A percentile compares a stretch with the other conserved stretches of the same genome.
Conservation (phyloP, 208 protist genomes). For the Wallacemonas sp. region DNA sequence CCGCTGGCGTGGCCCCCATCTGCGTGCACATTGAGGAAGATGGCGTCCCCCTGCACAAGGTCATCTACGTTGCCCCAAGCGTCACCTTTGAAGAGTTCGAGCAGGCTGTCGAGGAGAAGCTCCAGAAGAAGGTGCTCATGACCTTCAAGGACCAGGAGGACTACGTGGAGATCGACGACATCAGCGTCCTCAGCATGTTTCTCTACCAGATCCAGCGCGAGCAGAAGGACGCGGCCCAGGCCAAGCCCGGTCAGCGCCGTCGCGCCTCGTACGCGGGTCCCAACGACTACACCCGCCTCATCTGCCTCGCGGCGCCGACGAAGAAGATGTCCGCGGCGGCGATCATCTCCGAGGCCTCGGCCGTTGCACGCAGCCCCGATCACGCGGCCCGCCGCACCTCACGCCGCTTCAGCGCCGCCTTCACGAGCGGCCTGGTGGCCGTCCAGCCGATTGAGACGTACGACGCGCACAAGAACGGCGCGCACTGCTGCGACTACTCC, state of each 20-base stretch:
- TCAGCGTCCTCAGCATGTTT: slow-evolving; percentile 7
- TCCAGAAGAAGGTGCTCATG: slow-evolving; percentile 7
- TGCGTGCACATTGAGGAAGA: slow-evolving; percentile 13
- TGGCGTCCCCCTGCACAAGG: slow-evolving; percentile 7
- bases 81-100: slow-evolving; percentile 1
- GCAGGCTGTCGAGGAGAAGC: slow-evolving; percentile 1
- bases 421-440: neutral
- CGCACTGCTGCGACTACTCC: slow-evolving; percentile 19
- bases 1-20: slow-evolving; percentile 1
- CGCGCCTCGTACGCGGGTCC: slow-evolving; percentile 1
- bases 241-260: neutral
- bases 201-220: slow-evolving; percentile 7
- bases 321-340: neutral
- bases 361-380: neutral
- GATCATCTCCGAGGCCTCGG: slow-evolving; percentile 1
- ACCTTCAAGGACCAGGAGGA: slow-evolving; percentile 11
- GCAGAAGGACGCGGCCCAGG: slow-evolving; percentile 5
- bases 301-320: neutral
- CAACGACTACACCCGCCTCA: slow-evolving; percentile 4
- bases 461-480: slow-evolving; percentile 21
- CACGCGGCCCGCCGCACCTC: neutral
- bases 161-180: slow-evolving; percentile 3
- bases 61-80: slow-evolving; percentile 3
- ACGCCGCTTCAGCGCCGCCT: neutral
- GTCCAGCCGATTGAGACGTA: slow-evolving; percentile 17